phyloP scores from a whole-genome alignment of 2,329 filamentous ascomycete species.

The Teratosphaeria gauchensis region DNA sequence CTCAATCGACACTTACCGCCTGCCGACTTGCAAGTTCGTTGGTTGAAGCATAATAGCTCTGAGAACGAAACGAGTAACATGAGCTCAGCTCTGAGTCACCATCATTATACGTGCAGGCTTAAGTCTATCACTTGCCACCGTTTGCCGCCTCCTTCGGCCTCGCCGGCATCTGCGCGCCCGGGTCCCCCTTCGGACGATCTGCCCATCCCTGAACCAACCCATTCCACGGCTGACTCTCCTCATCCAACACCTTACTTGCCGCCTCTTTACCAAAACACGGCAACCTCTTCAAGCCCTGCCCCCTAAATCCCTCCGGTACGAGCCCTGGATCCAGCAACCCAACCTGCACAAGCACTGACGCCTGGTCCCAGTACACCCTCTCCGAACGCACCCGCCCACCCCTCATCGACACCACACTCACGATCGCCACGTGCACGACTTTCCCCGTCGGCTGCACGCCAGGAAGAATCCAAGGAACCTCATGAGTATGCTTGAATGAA shows the following conservation, averaged over 20 bases:
- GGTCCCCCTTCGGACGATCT: conserved; percentile 8
- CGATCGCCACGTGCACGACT: conserved; percentile 45
- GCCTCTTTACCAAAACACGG: conserved; percentile 32
- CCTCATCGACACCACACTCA: conserved; percentile 46
- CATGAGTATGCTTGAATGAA: conserved; percentile 46
- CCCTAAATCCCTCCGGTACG: conserved; percentile 35
- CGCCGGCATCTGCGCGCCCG: conserved; percentile 9
- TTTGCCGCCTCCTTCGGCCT: conserved; percentile 13
- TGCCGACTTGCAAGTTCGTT: conserved; percentile 67
- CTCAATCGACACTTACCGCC: conserved; percentile 58
- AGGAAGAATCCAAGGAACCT: conserved; percentile 50
- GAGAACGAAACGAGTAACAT: neutral
- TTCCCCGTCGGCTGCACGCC: conserved; percentile 47
- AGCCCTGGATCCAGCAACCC: conserved; percentile 47
- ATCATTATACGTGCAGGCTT: neutral
- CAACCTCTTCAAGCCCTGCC: conserved; percentile 32
- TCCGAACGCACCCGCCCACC: conserved; percentile 46
- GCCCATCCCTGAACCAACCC: conserved; percentile 28
- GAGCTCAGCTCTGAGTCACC: neutral
- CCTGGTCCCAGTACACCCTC: conserved; percentile 53
- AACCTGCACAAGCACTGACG: conserved; percentile 46
- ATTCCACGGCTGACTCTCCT: conserved; percentile 32
- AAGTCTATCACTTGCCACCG: neutral
- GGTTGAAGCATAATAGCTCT: conserved; percentile 35
- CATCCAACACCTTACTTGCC: conserved; percentile 34